Evolutionary conservation across 306 rosid genomes (phyloP), one percentile per base, ranked within the genome.

Genomic region (Fagus crenata): DNA sequence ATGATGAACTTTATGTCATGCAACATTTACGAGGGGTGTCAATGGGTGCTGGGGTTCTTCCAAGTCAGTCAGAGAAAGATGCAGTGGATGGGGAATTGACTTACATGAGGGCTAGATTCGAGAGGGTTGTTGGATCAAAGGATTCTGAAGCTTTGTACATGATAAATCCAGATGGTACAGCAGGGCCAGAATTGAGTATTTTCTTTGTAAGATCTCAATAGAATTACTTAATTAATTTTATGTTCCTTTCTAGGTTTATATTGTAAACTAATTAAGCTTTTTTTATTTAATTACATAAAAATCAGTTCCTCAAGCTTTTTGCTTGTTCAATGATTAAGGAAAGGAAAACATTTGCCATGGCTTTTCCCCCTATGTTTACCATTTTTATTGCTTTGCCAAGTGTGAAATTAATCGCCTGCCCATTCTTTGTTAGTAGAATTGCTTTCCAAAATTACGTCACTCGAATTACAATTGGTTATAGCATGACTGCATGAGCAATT

Each of bases 31-130:
- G 96, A 85, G 99, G 99, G 6, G 99, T 95, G 18, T 95, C 98
- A 0, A 95, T 92, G 97, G 99, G 99, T 3, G 98, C 99, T 8
- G 99, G 99, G 40, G 97, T 95, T 59, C 89, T 92, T 35, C 97
- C 97, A 0, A 11, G 75, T 74, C 80, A 90, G 2, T 69, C 85
- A 1, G 88, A 85, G 32, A 88, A 89, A 41, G 89, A 89, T 11
- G 70, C 61, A 14, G 75, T 77, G 3, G 97, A 95, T 8, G 97
- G 97, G 0, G 97, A 95, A 73, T 71, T 95, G 88, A 92, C 97
- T 0, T 95, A 95, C 32, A 88, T 92, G 82, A 89, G 99, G 37
- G 98, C 93, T 0, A 85, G 96, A 46, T 95, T 95, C 78, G 92
- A 95, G 33, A 85, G 99, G 46, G 96, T 95, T 1, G 82, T 95